Evolutionary conservation across 192 early-diverging fungal species (phyloP), one percentile per base, ranked within the genome.

Genomic region (Globomyces pollinis-pini): DNA sequence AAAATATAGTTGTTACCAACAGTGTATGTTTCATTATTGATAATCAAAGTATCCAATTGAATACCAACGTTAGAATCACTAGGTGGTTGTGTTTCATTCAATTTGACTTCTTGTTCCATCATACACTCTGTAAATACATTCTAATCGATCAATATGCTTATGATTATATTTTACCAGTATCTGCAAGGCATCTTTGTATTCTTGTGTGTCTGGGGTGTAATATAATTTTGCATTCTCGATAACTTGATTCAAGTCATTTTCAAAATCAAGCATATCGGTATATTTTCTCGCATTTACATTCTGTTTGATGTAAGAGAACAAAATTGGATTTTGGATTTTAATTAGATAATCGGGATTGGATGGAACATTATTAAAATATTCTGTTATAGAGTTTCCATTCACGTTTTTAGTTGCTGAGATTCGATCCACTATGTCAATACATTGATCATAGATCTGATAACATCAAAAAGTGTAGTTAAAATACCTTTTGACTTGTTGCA

Each of bases 201-300:
- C 26, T 21, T 12, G 26, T 9, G 45, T 18, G 7, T 24, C 86
- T 52, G 85, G 75, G 50, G 83, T 83, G 66, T 94, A 93, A 70
- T 85, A 96, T 23, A 76, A 77, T 59, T 81, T 89, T 13, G 93
- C 93, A 57, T 96, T 96, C 59, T 87, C 80, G 64, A 91, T 87
- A 71, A 96, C 82, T 49, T 80, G 65, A 30, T 77, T 67, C 55
- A 93, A 77, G 66, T 96, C 93, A 13, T 67, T 68, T 61, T 77
- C 72, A 61, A 92, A 90, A 23, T 76, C 75, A 12, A 76, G 71
- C 30, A 91, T 64, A 23, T 71, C 80, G 32, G 61, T 61, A 60
- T 95, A 93, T 24, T 65, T 36, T 13, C 35, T 13, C 13, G 6
- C 35, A 36, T 36, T n/a, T n/a, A n/a, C n/a, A n/a, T n/a, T n/a